These are phyloP conservation scores for Microcyclospora pomicola DNA, from an alignment of 2,329 filamentous ascomycete species.

Conservation along the genomic window DNA sequence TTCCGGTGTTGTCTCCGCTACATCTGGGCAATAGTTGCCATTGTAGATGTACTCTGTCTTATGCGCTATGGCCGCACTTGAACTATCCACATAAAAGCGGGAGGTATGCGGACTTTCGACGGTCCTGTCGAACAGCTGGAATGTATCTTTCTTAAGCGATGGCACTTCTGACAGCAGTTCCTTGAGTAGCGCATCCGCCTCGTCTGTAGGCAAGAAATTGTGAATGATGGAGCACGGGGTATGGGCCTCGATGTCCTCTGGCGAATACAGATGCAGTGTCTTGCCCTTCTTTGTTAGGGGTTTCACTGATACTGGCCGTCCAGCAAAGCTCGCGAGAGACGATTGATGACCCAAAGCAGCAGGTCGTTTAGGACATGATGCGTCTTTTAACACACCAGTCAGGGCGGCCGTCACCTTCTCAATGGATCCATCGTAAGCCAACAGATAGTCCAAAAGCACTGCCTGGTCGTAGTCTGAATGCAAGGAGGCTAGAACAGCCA, in stretches of 20 bases:
- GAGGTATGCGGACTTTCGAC: constrained; percentile 76
- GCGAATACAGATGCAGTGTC: constrained; percentile 72
- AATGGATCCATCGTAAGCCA: constrained; percentile 67
- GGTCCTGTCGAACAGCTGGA: constrained; percentile 78
- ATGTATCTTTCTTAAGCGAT: constrained; percentile 56
- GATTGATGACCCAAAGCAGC: constrained; percentile 29
- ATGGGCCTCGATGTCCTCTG: constrained; percentile 63
- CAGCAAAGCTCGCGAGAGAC: constrained; percentile 19
- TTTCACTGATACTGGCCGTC: constrained; percentile 6
- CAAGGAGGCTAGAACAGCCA: constrained; percentile 70
- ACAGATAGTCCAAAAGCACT: constrained; percentile 60
- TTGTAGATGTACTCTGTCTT: constrained; percentile 78
- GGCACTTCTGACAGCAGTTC: constrained; percentile 64
- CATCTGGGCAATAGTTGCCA: constrained; percentile 58
- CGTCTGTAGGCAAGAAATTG: constrained; percentile 62
- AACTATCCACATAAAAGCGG: constrained; percentile 66
- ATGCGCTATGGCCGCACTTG: constrained; percentile 54
- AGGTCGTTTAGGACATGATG: constrained; percentile 21
- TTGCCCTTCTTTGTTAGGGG: constrained; percentile 59
- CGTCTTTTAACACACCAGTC: constrained; percentile 9
- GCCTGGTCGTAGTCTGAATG: constrained; percentile 51
- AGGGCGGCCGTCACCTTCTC: constrained; percentile 48
- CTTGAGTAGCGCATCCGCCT: constrained; percentile 58
- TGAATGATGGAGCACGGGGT: constrained; percentile 88
- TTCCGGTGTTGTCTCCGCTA: constrained; percentile 61